Evolutionary conservation across 139 green algal species (phyloP).

Genomic region (Deuterostichococcus epilithicus): DNA sequence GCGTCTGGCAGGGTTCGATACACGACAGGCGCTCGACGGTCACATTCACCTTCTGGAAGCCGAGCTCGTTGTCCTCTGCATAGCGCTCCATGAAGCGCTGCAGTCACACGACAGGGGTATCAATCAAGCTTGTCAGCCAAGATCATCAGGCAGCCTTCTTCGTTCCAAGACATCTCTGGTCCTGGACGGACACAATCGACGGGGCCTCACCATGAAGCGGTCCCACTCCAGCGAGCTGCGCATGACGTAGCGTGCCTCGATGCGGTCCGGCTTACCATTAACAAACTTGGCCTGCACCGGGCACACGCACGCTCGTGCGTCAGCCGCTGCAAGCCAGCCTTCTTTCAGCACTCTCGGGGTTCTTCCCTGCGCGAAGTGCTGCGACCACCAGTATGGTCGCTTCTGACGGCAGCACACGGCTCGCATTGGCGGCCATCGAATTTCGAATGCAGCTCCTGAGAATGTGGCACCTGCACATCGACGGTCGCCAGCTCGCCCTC

Average conservation of each 20-base stretch:
- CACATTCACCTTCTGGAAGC: conserved; percentile 54
- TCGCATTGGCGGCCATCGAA: too few species aligned
- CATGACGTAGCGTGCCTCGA: conserved; percentile 61
- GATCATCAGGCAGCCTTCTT: conserved; percentile 34
- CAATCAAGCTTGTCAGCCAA: conserved; percentile 81
- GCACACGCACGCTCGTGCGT: too few species aligned
- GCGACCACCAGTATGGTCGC: too few species aligned
- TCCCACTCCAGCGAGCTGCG: conserved; percentile 32
- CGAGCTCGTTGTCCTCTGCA: conserved; percentile 73
- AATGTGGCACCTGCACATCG: conserved; percentile 83
- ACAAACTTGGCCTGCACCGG: conserved; percentile 87
- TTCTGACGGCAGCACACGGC: too few species aligned
- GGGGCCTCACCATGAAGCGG: conserved; percentile 1
- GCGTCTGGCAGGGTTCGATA: too few species aligned
- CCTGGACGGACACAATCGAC: background rate
- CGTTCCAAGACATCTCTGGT: conserved; percentile 4
- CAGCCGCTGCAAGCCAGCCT: too few species aligned
- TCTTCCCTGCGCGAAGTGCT: too few species aligned
- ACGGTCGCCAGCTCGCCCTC: conserved; percentile 85
- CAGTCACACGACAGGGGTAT: conserved; percentile 72
- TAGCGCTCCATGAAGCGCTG: conserved; percentile 99
- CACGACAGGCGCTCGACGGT: too few species aligned
- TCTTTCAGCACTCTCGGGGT: too few species aligned
- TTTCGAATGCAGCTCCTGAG: too few species aligned
- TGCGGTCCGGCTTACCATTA: conserved; percentile 87